Conservation (phyloP, 305 asterid genomes). For the Fraxinus angustifolia region DNA sequence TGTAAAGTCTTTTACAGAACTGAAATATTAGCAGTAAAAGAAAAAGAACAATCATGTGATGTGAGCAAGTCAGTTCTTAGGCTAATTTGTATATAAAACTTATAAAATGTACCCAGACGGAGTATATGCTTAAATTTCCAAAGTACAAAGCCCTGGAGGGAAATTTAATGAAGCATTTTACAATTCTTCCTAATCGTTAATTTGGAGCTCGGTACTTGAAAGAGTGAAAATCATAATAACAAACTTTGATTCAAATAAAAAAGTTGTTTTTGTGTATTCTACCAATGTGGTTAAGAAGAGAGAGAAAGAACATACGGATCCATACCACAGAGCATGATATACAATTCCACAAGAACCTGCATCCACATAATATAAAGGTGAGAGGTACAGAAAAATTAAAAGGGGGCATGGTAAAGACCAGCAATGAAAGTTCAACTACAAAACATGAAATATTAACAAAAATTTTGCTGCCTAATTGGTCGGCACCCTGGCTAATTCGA, state of each 20-base stretch:
- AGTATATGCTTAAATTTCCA: background rate
- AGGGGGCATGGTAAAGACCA: background rate
- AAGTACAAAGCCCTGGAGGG: background rate
- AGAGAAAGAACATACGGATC: slow-evolving; percentile 82
- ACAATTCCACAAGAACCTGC: slow-evolving; percentile 99
- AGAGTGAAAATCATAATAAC: background rate
- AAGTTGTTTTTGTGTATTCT: slow-evolving; percentile 19
- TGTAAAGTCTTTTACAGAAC: background rate
- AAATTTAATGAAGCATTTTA: background rate
- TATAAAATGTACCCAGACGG: background rate
- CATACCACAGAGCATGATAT: slow-evolving; percentile 94
- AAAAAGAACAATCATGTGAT: background rate
- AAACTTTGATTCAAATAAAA: background rate
- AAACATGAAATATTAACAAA: background rate
- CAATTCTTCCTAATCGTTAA: background rate
- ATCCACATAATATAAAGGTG: slow-evolving; percentile 24
- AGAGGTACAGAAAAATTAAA: slow-evolving; percentile 24
- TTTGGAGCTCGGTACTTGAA: background rate
- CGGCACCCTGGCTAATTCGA: background rate
- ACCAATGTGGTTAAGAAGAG: slow-evolving; percentile 28
- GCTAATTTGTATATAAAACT: background rate
- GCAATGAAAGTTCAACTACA: background rate
- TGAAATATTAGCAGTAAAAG: background rate
- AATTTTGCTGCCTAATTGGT: background rate
- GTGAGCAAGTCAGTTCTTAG: background rate